Percentiles rank a stretch among this genome's conserved stretches.
Conservation (phyloP, 2,329 filamentous ascomycete species). For the Fusarium napiforme region DNA sequence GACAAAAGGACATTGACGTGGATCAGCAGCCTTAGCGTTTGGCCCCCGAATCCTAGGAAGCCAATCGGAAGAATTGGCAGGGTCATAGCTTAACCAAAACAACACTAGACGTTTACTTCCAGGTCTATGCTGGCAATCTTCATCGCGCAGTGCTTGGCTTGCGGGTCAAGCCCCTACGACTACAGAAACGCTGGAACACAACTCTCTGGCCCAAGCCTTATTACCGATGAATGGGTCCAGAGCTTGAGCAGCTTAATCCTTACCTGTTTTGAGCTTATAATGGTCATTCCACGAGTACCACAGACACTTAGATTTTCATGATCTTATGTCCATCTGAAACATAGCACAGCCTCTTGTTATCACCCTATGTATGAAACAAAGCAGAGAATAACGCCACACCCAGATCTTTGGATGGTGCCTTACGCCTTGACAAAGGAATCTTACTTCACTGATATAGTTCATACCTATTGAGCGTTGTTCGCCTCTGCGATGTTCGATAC, state of each 20-base stretch:
- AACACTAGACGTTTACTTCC: conserved; percentile 25
- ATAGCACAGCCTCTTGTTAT: conserved; percentile 33
- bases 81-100: conserved; percentile 35
- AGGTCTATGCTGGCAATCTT: conserved; percentile 40
- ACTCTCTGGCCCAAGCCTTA: conserved; percentile 9
- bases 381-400: conserved; percentile 14
- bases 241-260: background rate
- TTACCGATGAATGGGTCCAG: background rate
- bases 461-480: background rate
- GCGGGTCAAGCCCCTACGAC: conserved; percentile 22
- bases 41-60: conserved; percentile 33
- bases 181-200: background rate
- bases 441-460: background rate
- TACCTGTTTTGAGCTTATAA: conserved; percentile 3
- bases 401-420: conserved; percentile 4
- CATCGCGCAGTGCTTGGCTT: conserved; percentile 29
- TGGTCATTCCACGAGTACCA: background rate
- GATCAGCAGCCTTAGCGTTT: conserved; percentile 45
- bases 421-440: conserved; percentile 10
- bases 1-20: conserved; percentile 49
- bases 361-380: background rate
- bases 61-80: conserved; percentile 49
- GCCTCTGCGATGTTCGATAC: background rate
- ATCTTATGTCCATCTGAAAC: conserved; percentile 2
- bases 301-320: conserved; percentile 5